Base-by-base conservation (phyloP, 2,329 filamentous ascomycete species). In the Xylaria digitata region DNA sequence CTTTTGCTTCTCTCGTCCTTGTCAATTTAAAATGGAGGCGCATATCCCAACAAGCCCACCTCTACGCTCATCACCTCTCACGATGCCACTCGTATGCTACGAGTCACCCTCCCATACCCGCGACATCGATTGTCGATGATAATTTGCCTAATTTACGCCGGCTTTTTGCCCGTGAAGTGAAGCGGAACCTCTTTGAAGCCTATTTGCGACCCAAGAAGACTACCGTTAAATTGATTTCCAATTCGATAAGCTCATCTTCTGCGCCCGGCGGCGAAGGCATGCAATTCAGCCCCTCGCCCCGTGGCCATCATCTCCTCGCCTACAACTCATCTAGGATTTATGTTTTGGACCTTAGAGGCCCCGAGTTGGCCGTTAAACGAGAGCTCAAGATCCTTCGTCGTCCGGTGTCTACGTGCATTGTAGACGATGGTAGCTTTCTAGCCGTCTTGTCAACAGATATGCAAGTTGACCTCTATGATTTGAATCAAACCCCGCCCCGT, bases 291-390 rank as follows among this genome's bases (percentile, higher is more conserved):
- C 88, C 93, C 66, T 96, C 93, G 1, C 89, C 92, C 6, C 88
- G 86, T 61, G 93, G 92, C 2, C 89, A 90, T 71, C 87, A 90
- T 72, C 80, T 96, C 34, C 85, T 96, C 46, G 93, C 92, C 58
- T 92, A 94, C 78, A 96, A 93, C 78, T 96, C 93, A 43, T 94
- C 93, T 13, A 86, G 93, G 64, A 92, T 97, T 70, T 91, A 94
- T 73, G 87, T 96, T 40, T 82, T 97, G 58, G 90, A 95, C 75
- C 83, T 92, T 3, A 85, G 86, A 23, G 83, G 83, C 0, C 79
- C 87, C 43, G 82, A 86, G 6, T 80, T 93, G 19, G 81, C 83
- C 15, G 90, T 95, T 37, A 87, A 87, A 75, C 87, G 93, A 70
- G 93, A 97, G 78, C 84, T 96, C 73, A 94, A 94, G 80, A 91